phyloP scores from a whole-genome alignment of 345 rosid species.

The Leavenworthia alabamica region DNA sequence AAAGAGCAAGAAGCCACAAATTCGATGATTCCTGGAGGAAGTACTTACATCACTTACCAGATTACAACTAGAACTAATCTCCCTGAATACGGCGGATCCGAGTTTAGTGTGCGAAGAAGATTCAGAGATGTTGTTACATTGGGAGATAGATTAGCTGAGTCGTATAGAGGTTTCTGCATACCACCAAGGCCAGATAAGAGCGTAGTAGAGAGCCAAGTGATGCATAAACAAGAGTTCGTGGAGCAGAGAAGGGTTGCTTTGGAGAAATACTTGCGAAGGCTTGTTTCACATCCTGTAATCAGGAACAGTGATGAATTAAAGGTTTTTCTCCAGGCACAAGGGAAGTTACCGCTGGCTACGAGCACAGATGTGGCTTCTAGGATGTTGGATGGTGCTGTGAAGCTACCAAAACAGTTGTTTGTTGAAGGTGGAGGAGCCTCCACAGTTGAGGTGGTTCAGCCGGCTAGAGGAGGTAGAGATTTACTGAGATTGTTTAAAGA shows the following conservation, averaged over 20 bases:
- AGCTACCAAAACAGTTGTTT: slow-evolving; percentile 77
- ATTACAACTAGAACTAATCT: slow-evolving; percentile 81
- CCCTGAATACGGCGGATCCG: slow-evolving; percentile 53
- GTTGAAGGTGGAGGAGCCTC: slow-evolving; percentile 49
- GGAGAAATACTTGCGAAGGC: slow-evolving; percentile 76
- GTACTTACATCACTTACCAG: slow-evolving; percentile 57
- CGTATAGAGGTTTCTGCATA: slow-evolving; percentile 75
- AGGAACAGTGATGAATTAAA: slow-evolving; percentile 74
- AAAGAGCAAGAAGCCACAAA: slow-evolving; percentile 74
- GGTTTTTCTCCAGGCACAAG: slow-evolving; percentile 74
- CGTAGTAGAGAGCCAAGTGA: slow-evolving; percentile 90
- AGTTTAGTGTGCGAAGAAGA: slow-evolving; percentile 73
- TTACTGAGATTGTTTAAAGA: slow-evolving; percentile 83
- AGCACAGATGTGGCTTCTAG: slow-evolving; percentile 83
- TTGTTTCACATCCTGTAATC: slow-evolving; percentile 66
- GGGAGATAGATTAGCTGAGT: slow-evolving; percentile 72
- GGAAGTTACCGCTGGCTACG: slow-evolving; percentile 55
- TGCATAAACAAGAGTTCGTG: slow-evolving; percentile 96
- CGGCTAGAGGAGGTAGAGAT: slow-evolving; percentile 87
- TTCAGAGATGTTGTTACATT: slow-evolving; percentile 79
- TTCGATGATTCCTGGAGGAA: slow-evolving; percentile 67
- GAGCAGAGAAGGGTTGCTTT: slow-evolving; percentile 86
- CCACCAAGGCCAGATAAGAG: slow-evolving; percentile 94
- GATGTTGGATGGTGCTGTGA: slow-evolving; percentile 91
- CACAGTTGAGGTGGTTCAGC: slow-evolving; percentile 69